These are phyloP conservation scores for Verticillium klebahnii DNA, from an alignment of 2,329 filamentous ascomycete species.

Conservation along the genomic window DNA sequence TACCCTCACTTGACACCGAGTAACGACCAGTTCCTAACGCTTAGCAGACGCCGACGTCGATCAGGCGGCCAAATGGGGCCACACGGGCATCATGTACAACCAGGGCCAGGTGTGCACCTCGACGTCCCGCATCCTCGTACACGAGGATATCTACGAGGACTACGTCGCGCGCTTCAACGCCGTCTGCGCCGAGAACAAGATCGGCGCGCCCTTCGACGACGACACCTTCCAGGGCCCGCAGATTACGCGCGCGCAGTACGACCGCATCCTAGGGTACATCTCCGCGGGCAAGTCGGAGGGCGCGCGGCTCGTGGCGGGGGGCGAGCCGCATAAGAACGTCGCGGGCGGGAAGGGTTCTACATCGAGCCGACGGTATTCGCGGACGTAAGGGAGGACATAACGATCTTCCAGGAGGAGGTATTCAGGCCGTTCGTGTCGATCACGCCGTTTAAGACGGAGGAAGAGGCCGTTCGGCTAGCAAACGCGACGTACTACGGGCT, in stretches of 20 bases:
- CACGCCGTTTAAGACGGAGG: constrained; percentile 34
- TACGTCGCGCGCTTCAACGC: constrained; percentile 61
- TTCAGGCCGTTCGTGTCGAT: constrained; percentile 41
- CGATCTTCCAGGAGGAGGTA: constrained; percentile 40
- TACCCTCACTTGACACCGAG: too few species aligned
- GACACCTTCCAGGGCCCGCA: constrained; percentile 72
- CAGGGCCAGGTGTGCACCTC: constrained; percentile 63
- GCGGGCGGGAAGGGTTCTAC: constrained; percentile 37
- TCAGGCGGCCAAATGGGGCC: constrained; percentile 40
- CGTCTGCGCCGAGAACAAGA: constrained; percentile 52
- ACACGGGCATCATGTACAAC: constrained; percentile 51
- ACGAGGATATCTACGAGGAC: constrained; percentile 54
- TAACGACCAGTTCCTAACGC: too few species aligned
- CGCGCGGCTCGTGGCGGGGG: constrained; percentile 61
- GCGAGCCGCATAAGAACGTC: constrained; percentile 29
- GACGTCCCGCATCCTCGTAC: constrained; percentile 60
- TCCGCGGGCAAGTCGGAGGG: constrained; percentile 67
- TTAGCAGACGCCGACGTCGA: constrained; percentile 51
- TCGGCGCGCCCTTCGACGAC: constrained; percentile 67
- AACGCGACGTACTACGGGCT: constrained; percentile 57
- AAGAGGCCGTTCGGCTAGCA: constrained; percentile 35
- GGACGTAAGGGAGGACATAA: constrained; percentile 33
- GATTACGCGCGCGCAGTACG: constrained; percentile 65
- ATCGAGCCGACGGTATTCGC: constrained; percentile 41
- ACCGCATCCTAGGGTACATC: constrained; percentile 66